Percentiles rank a stretch among this genome's conserved stretches.
Conservation (phyloP, 1,139 yeast genomes). For the Candida tunisiensis region DNA sequence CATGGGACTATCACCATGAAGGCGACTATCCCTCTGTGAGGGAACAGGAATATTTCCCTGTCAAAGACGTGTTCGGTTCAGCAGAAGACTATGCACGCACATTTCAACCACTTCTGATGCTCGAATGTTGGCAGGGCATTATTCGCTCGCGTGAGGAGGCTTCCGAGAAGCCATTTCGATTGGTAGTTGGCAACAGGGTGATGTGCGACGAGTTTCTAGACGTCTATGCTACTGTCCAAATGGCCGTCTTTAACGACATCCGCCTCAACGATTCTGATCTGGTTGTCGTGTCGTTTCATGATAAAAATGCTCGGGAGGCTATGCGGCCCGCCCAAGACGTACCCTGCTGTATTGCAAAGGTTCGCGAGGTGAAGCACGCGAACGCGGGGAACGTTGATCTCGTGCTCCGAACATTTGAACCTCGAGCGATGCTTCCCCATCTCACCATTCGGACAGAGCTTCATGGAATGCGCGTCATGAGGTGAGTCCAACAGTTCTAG, state of each 20-base stretch:
- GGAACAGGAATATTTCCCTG: slow-evolving; percentile 19
- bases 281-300: slow-evolving; percentile 39
- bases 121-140: slow-evolving; percentile 92
- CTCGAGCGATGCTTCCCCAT: slow-evolving; percentile 32
- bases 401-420: slow-evolving; percentile 46
- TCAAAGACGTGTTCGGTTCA: slow-evolving; percentile 32
- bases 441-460: slow-evolving; percentile 49
- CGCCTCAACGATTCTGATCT: slow-evolving; percentile 63
- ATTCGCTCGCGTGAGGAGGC: slow-evolving; percentile 49
- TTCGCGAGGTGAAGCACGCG: slow-evolving; percentile 44
- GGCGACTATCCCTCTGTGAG: slow-evolving; percentile 40
- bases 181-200: slow-evolving; percentile 63
- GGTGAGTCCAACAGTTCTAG: slow-evolving; percentile 12
- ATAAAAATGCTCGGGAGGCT: slow-evolving; percentile 16
- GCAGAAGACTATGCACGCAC: slow-evolving; percentile 47
- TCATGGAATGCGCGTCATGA: slow-evolving; percentile 58
- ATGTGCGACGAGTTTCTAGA: slow-evolving; percentile 82
- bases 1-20: slow-evolving; percentile 57
- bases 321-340: slow-evolving; percentile 6
- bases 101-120: slow-evolving; percentile 64
- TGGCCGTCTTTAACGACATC: slow-evolving; percentile 31
- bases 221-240: slow-evolving; percentile 61
- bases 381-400: slow-evolving; percentile 54
- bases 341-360: slow-evolving; percentile 57
- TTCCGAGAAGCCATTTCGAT: slow-evolving; percentile 35